Evolutionary conservation across 805 yeast species (phyloP).

Genomic region (Pichia manshurica): DNA sequence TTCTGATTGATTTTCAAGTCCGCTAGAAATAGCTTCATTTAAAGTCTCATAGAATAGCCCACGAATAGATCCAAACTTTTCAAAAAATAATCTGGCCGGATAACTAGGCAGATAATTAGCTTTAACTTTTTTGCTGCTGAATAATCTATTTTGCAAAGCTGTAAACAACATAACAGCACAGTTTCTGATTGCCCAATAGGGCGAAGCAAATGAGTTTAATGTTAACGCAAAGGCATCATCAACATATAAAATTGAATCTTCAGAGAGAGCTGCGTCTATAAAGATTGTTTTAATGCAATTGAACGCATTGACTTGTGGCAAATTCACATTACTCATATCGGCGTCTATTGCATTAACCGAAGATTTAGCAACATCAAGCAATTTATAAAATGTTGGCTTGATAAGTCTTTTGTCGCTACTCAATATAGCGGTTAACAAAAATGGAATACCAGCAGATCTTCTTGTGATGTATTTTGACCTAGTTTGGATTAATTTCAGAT

Average conservation of each 20-base stretch:
- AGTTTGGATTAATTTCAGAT: constrained; percentile 37
- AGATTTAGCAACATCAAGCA: constrained; percentile 49
- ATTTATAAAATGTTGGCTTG: constrained; percentile 41
- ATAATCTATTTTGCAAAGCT: constrained; percentile 71
- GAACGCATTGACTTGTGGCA: constrained; percentile 92
- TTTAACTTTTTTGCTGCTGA: constrained; percentile 50
- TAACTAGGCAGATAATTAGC: constrained; percentile 25
- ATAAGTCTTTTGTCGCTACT: constrained; percentile 45
- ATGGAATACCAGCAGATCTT: constrained; percentile 91
- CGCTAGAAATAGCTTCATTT: constrained; percentile 27
- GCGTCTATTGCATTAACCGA: constrained; percentile 37
- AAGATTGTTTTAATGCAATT: constrained; percentile 76
- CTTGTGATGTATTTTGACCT: constrained; percentile 72
- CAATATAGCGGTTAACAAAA: constrained; percentile 67
- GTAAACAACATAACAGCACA: constrained; percentile 93
- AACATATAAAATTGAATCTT: constrained; percentile 43
- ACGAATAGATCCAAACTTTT: constrained; percentile 51
- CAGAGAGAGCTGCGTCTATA: constrained; percentile 62
- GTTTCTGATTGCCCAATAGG: constrained; percentile 81
- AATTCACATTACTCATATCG: constrained; percentile 46
- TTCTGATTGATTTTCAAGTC: constrained; percentile 24
- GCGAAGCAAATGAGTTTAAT: constrained; percentile 55
- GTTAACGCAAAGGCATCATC: constrained; percentile 57
- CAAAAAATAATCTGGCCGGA: constrained; percentile 60
- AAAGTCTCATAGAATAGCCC: constrained; percentile 43